Percentiles rank a stretch among this genome's conserved stretches.
Evolutionary conservation across 1,284 basidiomycete species (phyloP).

Genomic region (Ceratobasidium sp.): DNA sequence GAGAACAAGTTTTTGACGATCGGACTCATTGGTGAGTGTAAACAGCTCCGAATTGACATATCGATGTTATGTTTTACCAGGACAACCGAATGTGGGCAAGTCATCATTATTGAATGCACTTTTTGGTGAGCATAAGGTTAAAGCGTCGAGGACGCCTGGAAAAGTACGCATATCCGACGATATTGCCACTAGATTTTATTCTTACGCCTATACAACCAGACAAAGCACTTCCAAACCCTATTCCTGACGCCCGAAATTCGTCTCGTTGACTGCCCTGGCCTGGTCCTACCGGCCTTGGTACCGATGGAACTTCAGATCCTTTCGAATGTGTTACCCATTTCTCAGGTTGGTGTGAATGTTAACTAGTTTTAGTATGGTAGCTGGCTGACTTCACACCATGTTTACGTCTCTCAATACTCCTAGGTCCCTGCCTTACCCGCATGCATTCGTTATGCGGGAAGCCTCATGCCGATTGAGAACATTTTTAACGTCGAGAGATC

Average conservation of each 20-base stretch:
- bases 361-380: too few species aligned
- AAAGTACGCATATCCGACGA: slow-evolving; percentile 67
- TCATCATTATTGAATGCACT: slow-evolving; percentile 92
- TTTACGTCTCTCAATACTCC: too few species aligned
- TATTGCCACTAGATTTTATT: not conserved
- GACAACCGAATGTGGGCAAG: slow-evolving; percentile 95
- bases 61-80: slow-evolving; percentile 58
- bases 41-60: not conserved
- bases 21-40: slow-evolving; percentile 80
- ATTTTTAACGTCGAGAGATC: slow-evolving; percentile 75
- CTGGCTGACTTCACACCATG: too few species aligned
- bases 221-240: slow-evolving; percentile 93
- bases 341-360: too few species aligned
- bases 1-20: slow-evolving; percentile 74
- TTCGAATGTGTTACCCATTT: slow-evolving; percentile 88
- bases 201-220: slow-evolving; percentile 63
- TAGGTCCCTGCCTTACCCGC: slow-evolving; percentile 79
- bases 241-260: slow-evolving; percentile 87
- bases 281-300: slow-evolving; percentile 84
- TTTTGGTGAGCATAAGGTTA: slow-evolving; percentile 84
- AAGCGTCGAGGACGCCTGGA: slow-evolving; percentile 90
- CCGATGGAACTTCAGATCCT: slow-evolving; percentile 87
- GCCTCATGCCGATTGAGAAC: slow-evolving; percentile 82
- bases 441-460: slow-evolving; percentile 78
- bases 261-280: slow-evolving; percentile 87